A percentile compares a stretch with the other conserved stretches of the same genome.
These are phyloP conservation scores for Raphanus raphanistrum DNA, from an alignment of 345 rosid species.

Conservation along the genomic window DNA sequence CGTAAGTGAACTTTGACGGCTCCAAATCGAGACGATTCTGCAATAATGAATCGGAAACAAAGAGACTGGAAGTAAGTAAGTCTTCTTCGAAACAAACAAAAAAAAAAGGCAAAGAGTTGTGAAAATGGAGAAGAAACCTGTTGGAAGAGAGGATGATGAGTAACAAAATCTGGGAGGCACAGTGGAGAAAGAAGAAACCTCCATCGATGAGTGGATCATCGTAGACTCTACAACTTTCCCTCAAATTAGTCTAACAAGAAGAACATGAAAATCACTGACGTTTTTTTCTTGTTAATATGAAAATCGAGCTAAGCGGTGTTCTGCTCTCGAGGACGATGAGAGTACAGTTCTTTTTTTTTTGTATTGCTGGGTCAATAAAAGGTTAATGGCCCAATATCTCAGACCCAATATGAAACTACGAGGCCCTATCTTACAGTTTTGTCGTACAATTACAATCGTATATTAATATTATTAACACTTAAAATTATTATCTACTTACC, in stretches of 20 bases:
- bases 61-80: neutral
- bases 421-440: neutral
- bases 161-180: conserved; percentile 22
- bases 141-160: conserved; percentile 22
- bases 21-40: conserved; percentile 45
- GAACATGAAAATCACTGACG: too few species aligned
- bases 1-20: conserved; percentile 38
- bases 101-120: too few species aligned
- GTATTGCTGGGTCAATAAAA: too few species aligned
- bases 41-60: conserved; percentile 1
- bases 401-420: neutral
- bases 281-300: neutral
- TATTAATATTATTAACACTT: too few species aligned
- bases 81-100: neutral
- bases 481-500: too few species aligned
- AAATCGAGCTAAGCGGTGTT: conserved; percentile 14
- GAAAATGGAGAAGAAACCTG: conserved; percentile 44
- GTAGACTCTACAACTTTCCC: neutral
- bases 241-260: too few species aligned
- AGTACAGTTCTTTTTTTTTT: too few species aligned
- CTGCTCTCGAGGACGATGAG: too few species aligned
- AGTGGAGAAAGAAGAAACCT: conserved; percentile 42
- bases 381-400: conserved; percentile 6
- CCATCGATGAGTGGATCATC: conserved; percentile 41
- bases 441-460: neutral